Evolutionary conservation across 2,329 filamentous ascomycete species (phyloP), one percentile per base, ranked within the genome.

Genomic region (Stachybotrys echinatus): DNA sequence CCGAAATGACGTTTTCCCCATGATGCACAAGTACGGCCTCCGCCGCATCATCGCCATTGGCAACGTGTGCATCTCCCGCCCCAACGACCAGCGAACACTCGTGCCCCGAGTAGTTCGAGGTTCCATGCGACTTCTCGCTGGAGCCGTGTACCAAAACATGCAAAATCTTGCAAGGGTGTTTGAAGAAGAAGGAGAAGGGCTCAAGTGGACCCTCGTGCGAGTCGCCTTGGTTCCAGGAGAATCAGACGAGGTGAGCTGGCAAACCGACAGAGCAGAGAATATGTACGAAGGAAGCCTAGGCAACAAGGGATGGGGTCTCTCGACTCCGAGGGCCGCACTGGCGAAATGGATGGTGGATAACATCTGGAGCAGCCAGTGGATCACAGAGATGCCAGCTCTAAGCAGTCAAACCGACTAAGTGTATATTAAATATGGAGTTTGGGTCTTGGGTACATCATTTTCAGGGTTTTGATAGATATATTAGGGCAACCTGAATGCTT

Each of bases 291-390:
- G 44, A 5, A 46, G 19, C 19, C 12, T 46, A 2, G 44, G 44
- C 14, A 23, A 46, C 27, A 46, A 46, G 23, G 44, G 44, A 18
- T 46, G 44, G 44, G 44, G 44, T 5, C 4, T 46, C 23, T 34
- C 27, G 14, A n/a, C 18, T 12, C 12, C 44, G 10, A 27, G 23
- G 21, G 44, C 44, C 23, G 44, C 44, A 5, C 7, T 46, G 44
- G 27, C 44, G 10, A 34, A 20, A 18, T 46, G 44, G 44, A 46
- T 46, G 44, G 44, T 46, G 17, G 44, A 46, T 37, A 46, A 46
- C 20, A 46, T 46, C 23, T 46, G 44, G 44, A 23, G 44, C 7
- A 46, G 44, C 23, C 44, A 46, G 23, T 46, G 44, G 44, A 46
- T 46, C 19, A 17, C 14, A 8, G 23, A 46, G 27, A 46, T 46